Percentiles rank a stretch among this genome's conserved stretches.
Evolutionary conservation across 441 rosid genomes (phyloP).

Genomic region (Melastoma candidum): DNA sequence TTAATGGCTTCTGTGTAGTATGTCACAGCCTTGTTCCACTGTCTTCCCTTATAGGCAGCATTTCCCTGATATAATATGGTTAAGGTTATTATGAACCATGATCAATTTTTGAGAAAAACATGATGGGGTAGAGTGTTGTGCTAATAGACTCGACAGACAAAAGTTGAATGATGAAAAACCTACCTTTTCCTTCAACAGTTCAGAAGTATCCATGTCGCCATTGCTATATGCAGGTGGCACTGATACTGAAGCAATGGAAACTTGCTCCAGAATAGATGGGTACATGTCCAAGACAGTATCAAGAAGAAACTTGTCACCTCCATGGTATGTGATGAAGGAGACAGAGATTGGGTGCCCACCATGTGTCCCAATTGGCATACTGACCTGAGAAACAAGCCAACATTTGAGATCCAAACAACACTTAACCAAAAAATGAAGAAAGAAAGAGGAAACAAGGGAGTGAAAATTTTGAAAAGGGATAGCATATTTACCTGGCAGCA

Average conservation of each 20-base stretch:
- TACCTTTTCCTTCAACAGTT: slow-evolving; percentile 87
- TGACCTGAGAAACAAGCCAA: slow-evolving; percentile 39
- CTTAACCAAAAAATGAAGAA: background rate
- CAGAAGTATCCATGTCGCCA: slow-evolving; percentile 60
- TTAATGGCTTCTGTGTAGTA: slow-evolving; percentile 84
- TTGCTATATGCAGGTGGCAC: slow-evolving; percentile 35
- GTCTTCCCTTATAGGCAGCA: slow-evolving; percentile 70
- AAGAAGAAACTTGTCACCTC: slow-evolving; percentile 88
- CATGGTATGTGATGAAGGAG: slow-evolving; percentile 69
- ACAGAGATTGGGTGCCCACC: slow-evolving; percentile 58
- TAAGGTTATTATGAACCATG: too few relatives aligned
- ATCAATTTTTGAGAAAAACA: too few relatives aligned
- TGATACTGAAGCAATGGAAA: slow-evolving; percentile 41
- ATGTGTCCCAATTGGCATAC: slow-evolving; percentile 69
- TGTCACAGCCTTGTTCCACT: slow-evolving; percentile 79
- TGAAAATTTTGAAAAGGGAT: slow-evolving; percentile 5
- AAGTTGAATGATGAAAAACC: slow-evolving; percentile 7
- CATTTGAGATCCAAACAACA: slow-evolving; percentile 6
- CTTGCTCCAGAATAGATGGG: slow-evolving; percentile 75
- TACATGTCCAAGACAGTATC: slow-evolving; percentile 73
- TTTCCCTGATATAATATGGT: slow-evolving; percentile 52
- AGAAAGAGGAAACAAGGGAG: background rate
- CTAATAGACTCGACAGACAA: too few relatives aligned
- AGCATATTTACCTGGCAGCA: slow-evolving; percentile 69
- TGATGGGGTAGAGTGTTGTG: too few relatives aligned